Percentiles rank a stretch among this genome's conserved stretches.
phyloP scores from a whole-genome alignment of 73 alveolate species.

The Paramecium bursaria region DNA sequence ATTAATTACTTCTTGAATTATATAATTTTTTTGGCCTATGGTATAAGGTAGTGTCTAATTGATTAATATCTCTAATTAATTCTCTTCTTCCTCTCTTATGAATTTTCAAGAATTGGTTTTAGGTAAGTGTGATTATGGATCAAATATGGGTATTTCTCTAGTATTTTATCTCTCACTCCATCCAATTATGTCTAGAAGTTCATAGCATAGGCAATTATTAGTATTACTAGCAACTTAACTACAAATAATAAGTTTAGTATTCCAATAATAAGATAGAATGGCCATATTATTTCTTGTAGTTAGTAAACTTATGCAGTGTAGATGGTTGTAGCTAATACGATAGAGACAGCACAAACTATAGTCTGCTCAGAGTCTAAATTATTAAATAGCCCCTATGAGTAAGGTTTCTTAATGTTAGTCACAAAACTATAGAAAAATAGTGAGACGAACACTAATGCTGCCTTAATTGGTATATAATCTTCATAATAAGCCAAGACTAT shows the following conservation, averaged over 20 bases:
- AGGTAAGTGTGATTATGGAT: not conserved
- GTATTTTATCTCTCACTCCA: not conserved
- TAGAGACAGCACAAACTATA: slow-evolving; percentile 41
- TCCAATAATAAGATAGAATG: not conserved
- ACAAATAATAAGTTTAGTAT: slow-evolving; percentile 3
- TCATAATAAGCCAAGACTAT: slow-evolving; percentile 33
- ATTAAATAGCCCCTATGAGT: not conserved
- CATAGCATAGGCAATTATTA: not conserved
- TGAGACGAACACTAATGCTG: slow-evolving; percentile 19
- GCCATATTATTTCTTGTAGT: slow-evolving; percentile 38
- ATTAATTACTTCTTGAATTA: not conserved
- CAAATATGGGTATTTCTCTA: not conserved
- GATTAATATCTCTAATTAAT: not conserved
- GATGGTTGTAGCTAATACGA: slow-evolving; percentile 4
- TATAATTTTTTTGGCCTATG: not conserved
- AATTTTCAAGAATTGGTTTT: not conserved
- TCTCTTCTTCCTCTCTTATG: not conserved
- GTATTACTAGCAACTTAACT: not conserved
- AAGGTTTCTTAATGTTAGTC: slow-evolving; percentile 22
- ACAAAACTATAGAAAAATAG: slow-evolving; percentile 14
- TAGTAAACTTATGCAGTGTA: not conserved
- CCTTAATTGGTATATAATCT: slow-evolving; percentile 25
- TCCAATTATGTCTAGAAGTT: not conserved
- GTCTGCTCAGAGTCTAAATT: slow-evolving; percentile 6
- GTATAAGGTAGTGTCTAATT: not conserved